Evolutionary conservation across 2,329 filamentous ascomycete genomes (phyloP).

Genomic region (Acrodontium crateriforme): DNA sequence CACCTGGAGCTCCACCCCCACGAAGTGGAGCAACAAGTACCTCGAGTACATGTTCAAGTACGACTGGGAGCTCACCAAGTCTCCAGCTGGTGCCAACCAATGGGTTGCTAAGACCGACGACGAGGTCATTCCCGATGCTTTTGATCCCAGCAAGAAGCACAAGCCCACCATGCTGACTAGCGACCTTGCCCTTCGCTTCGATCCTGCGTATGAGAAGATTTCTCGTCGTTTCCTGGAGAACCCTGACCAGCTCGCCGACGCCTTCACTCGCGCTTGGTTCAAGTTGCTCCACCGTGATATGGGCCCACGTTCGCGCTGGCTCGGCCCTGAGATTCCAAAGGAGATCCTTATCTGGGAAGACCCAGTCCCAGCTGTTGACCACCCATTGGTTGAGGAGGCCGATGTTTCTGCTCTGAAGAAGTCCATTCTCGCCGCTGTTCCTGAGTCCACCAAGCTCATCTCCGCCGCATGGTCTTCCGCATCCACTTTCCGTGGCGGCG

Average conservation of each 20-base stretch:
- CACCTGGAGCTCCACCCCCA: slow-evolving; percentile 63
- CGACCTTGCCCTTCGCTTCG: slow-evolving; percentile 58
- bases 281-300: slow-evolving; percentile 72
- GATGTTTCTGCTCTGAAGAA: slow-evolving; percentile 56
- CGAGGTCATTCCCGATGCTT: slow-evolving; percentile 56
- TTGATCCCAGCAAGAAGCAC: slow-evolving; percentile 56
- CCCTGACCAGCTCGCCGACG: slow-evolving; percentile 53
- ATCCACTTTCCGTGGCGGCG: slow-evolving; percentile 57
- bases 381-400: slow-evolving; percentile 45
- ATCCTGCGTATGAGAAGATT: slow-evolving; percentile 64
- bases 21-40: slow-evolving; percentile 62
- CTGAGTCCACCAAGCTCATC: slow-evolving; percentile 49
- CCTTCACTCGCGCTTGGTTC: slow-evolving; percentile 65
- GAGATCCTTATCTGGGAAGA: slow-evolving; percentile 66
- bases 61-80: slow-evolving; percentile 65
- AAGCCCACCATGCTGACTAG: slow-evolving; percentile 64
- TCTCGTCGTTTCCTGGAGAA: slow-evolving; percentile 54
- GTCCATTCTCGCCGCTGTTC: slow-evolving; percentile 48
- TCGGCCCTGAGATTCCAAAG: slow-evolving; percentile 59
- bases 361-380: slow-evolving; percentile 47
- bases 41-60: slow-evolving; percentile 65
- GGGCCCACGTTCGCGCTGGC: slow-evolving; percentile 55
- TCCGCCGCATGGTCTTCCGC: slow-evolving; percentile 55
- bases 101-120: slow-evolving; percentile 60
- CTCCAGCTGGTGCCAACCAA: slow-evolving; percentile 62